Conservation (phyloP, 148 eudicot genomes). For the Euryodendron excelsum region DNA sequence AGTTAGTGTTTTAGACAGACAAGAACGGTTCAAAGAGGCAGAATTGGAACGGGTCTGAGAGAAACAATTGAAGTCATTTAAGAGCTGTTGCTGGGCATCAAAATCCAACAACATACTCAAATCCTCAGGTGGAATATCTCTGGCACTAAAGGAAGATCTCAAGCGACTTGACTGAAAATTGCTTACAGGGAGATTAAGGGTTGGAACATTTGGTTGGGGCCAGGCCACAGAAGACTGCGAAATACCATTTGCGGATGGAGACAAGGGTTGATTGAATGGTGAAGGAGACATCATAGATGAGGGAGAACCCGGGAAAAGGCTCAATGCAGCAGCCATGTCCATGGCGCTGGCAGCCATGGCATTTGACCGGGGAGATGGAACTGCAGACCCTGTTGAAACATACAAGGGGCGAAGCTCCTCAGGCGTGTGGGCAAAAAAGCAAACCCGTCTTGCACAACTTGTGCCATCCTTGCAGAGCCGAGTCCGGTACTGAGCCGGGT, state of each 20-base stretch:
- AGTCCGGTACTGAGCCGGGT: conserved; percentile 40
- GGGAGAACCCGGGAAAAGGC: conserved; percentile 69
- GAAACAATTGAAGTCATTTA: conserved; percentile 50
- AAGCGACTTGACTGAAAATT: conserved; percentile 70
- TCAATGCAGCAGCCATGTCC: conserved; percentile 76
- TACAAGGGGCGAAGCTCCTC: conserved; percentile 15
- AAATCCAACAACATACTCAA: conserved; percentile 46
- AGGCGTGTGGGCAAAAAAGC: conserved; percentile 13
- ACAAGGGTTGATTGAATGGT: conserved; percentile 58
- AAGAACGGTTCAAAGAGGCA: conserved; percentile 42
- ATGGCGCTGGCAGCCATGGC: conserved; percentile 45
- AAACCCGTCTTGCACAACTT: conserved; percentile 16
- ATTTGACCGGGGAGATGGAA: conserved; percentile 54
- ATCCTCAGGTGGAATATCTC: conserved; percentile 57
- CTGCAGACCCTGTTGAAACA: conserved; percentile 53
- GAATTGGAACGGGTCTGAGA: conserved; percentile 48
- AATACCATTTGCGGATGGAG: conserved; percentile 51
- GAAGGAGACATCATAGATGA: conserved; percentile 56
- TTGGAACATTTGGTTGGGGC: conserved; percentile 66
- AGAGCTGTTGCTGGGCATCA: conserved; percentile 43
- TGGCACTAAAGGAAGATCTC: conserved; percentile 66
- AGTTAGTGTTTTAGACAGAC: conserved; percentile 47
- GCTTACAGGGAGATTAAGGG: conserved; percentile 67
- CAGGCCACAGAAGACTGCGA: conserved; percentile 43
- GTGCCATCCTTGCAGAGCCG: conserved; percentile 28